These are phyloP conservation scores for Cladosporium sp. DNA, from an alignment of 2,329 filamentous ascomycete species.

Conservation along the genomic window DNA sequence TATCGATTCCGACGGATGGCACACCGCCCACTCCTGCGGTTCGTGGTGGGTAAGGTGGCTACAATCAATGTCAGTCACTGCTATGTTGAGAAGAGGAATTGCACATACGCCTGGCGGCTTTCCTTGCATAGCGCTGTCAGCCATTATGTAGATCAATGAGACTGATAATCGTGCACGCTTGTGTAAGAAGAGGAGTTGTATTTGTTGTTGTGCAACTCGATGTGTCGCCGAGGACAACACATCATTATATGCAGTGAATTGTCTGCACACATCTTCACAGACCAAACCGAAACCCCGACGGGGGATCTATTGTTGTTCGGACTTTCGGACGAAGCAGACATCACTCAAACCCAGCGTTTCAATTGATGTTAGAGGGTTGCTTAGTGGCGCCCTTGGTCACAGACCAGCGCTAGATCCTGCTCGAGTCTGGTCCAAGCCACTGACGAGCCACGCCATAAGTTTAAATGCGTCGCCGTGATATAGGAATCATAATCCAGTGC, in stretches of 20 bases:
- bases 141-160: not conserved
- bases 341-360: not conserved
- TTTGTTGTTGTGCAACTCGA: no score
- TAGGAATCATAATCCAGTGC: no score
- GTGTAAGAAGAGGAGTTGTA: no score
- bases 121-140: not conserved
- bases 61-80: not conserved
- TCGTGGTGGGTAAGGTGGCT: slow-evolving; percentile 27
- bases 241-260: not conserved
- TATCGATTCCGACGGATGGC: slow-evolving; percentile 34
- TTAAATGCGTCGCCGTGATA: no score
- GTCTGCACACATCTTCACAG: not conserved
- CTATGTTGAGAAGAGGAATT: not conserved
- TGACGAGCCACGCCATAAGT: no score
- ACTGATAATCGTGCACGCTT: no score
- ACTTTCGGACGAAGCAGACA: slow-evolving; percentile 3
- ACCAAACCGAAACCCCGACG: not conserved
- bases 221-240: not conserved
- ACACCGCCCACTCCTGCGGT: slow-evolving; percentile 35
- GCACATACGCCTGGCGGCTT: slow-evolving; percentile 16
- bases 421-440: no score
- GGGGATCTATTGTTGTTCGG: not conserved
- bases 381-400: not conserved
- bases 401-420: no score
- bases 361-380: not conserved